Evolutionary conservation across 164 flowering plant species (phyloP).

Genomic region (Vitis cinerea): DNA sequence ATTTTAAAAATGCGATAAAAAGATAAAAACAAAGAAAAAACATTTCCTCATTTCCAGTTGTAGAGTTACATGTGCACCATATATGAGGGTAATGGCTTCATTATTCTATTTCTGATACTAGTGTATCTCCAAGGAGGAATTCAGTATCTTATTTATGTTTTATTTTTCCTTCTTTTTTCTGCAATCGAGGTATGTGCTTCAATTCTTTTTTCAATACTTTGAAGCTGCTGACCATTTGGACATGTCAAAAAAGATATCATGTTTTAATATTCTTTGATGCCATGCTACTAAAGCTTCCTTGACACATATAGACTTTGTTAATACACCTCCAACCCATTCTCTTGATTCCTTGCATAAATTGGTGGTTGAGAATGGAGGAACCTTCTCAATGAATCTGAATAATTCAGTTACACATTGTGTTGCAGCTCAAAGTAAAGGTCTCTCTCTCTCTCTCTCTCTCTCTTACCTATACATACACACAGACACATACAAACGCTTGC

Average conservation of each 20-base stretch:
- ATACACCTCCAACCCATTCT: conserved; percentile 65
- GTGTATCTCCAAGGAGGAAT: too few species aligned
- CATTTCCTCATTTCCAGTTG: too few species aligned
- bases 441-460: conserved; percentile 25
- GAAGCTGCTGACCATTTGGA: background rate
- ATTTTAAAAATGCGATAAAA: too few species aligned
- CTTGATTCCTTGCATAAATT: conserved; percentile 80
- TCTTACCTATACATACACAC: background rate
- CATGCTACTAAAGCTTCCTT: conserved; percentile 29
- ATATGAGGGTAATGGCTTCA: too few species aligned
- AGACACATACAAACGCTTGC: background rate
- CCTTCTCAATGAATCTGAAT: conserved; percentile 92
- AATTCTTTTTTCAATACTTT: too few species aligned
- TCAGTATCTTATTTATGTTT: too few species aligned
- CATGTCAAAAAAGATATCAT: background rate
- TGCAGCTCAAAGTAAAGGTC: conserved; percentile 89
- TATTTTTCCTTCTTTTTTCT: too few species aligned
- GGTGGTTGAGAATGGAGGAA: conserved; percentile 90
- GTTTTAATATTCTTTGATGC: background rate
- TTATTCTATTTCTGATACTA: too few species aligned
- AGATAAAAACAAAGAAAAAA: too few species aligned
- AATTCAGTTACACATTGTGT: conserved; percentile 85
- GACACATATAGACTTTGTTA: conserved; percentile 73
- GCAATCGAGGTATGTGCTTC: too few species aligned
- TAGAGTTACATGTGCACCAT: too few species aligned